These are phyloP conservation scores for Syzygium jambos DNA, from an alignment of 345 rosid species.

Conservation along the genomic window DNA sequence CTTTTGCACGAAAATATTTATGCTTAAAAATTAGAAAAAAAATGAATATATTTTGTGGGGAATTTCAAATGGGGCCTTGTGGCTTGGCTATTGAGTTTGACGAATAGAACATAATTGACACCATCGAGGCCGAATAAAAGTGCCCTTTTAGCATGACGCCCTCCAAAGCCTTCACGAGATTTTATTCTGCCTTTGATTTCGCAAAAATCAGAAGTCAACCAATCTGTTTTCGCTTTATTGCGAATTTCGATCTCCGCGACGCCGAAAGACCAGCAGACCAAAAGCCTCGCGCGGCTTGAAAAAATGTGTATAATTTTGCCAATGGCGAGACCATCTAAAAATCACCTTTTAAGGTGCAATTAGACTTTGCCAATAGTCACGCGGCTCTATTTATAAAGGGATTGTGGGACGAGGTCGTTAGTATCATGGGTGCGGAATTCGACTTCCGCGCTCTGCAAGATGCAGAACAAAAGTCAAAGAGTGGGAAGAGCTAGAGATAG, in stretches of 20 bases:
- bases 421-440: too few relatives aligned
- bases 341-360: not conserved
- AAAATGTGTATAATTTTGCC: too few relatives aligned
- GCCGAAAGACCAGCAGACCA: not conserved
- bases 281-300: not conserved
- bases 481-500: too few relatives aligned
- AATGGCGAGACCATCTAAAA: not conserved
- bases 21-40: not conserved
- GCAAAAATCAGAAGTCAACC: not conserved
- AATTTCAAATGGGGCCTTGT: not conserved
- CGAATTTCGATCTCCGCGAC: not conserved
- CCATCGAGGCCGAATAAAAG: not conserved
- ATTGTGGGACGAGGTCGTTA: too few relatives aligned
- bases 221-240: not conserved
- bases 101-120: not conserved
- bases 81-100: not conserved
- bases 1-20: too few relatives aligned
- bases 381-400: too few relatives aligned
- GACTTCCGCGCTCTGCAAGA: too few relatives aligned
- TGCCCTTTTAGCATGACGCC: too few relatives aligned
- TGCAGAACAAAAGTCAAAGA: too few relatives aligned
- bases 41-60: not conserved
- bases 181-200: not conserved
- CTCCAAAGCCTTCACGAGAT: not conserved
- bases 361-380: too few relatives aligned